Evolutionary conservation across 805 yeast genomes (phyloP).

Genomic region (Danielozyma ontarioensis): DNA sequence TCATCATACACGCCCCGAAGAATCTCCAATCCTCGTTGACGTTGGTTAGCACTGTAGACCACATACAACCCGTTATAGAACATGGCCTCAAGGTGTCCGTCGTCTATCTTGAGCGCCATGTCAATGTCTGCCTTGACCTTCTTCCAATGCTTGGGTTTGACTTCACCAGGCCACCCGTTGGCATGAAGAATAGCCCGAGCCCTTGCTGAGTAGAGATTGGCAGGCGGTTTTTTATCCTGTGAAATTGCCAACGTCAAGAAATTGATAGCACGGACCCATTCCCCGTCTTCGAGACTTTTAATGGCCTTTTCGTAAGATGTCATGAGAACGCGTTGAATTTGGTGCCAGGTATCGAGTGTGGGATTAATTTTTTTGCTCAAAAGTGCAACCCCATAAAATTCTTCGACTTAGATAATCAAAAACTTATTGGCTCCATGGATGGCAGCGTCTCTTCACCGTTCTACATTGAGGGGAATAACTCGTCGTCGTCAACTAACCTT

Average conservation of each 20-base stretch:
- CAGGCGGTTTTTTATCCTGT: conserved; percentile 2
- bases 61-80: conserved; percentile 8
- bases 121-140: conserved; percentile 9
- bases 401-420: conserved; percentile 2
- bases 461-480: conserved; percentile 6
- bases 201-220: conserved; percentile 7
- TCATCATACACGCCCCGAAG: conserved; percentile 9
- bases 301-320: neutral
- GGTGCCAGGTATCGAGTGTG: neutral
- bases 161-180: neutral
- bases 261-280: conserved; percentile 12
- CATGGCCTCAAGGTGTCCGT: conserved; percentile 10
- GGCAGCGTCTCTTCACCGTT: conserved; percentile 6
- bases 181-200: conserved; percentile 10
- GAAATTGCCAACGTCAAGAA: conserved; percentile 11
- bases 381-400: conserved; percentile 7
- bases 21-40: conserved; percentile 6
- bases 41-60: conserved; percentile 3
- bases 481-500: conserved; percentile 8
- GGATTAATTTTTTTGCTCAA: neutral
- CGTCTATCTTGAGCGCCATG: conserved; percentile 9
- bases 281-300: conserved; percentile 2
- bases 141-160: conserved; percentile 8
- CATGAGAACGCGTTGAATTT: conserved; percentile 4
- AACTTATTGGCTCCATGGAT: conserved; percentile 9